Evolutionary conservation across 192 early-diverging fungal species (phyloP).

Genomic region (Rhizoclosmatium globosum): DNA sequence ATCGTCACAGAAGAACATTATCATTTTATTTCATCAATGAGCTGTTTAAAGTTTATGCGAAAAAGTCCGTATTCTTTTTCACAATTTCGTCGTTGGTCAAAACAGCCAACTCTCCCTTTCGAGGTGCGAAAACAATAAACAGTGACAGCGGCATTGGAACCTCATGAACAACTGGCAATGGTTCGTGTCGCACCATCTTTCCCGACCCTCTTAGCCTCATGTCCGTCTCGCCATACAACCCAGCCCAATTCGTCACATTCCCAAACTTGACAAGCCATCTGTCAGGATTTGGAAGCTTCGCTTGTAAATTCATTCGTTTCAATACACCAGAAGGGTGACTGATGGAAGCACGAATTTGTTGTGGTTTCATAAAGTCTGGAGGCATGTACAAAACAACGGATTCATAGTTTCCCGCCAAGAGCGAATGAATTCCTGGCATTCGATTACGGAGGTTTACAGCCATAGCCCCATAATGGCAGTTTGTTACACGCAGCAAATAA

Average conservation of each 20-base stretch:
- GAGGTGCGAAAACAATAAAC: background rate
- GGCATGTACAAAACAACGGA: background rate
- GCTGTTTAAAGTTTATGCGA: no score
- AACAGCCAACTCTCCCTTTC: background rate
- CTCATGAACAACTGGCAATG: background rate
- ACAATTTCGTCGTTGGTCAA: background rate
- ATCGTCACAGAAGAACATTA: no score
- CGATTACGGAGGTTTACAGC: background rate
- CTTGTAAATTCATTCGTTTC: background rate
- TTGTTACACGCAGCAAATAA: background rate
- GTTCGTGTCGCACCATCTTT: background rate
- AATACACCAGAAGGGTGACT: background rate
- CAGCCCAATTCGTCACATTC: background rate
- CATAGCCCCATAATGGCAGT: background rate
- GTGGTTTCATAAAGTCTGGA: background rate
- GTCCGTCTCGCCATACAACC: background rate
- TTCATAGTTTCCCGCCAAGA: background rate
- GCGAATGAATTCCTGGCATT: background rate
- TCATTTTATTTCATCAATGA: no score
- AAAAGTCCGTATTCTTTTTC: background rate
- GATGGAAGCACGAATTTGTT: background rate
- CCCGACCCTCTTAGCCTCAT: background rate
- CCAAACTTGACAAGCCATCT: background rate
- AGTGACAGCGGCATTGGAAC: background rate
- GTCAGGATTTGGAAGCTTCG: background rate